phyloP scores from a whole-genome alignment of 2,329 filamentous ascomycete species.

The Monosporascus cannonballus region DNA sequence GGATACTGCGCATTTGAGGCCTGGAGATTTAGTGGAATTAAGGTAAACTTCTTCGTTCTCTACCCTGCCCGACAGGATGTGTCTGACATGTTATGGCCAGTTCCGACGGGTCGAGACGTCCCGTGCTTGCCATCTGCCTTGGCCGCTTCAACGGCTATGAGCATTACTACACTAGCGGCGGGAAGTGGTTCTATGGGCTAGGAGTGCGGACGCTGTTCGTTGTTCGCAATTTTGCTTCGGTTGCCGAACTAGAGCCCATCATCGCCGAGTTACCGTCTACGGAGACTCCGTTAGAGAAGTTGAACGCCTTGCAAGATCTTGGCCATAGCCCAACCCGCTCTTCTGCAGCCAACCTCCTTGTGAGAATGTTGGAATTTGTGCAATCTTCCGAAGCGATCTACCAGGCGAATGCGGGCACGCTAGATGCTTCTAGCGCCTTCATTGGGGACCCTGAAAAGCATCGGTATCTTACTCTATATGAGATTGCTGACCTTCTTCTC shows the following conservation, averaged over 20 bases:
- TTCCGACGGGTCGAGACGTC: conserved; percentile 33
- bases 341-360: conserved; percentile 36
- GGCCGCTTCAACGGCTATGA: conserved; percentile 44
- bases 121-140: conserved; percentile 47
- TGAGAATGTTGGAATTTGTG: conserved; percentile 42
- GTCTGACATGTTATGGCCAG: conserved; percentile 15
- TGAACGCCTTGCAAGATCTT: conserved; percentile 33
- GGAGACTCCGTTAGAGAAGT: conserved; percentile 19
- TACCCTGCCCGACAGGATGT: not conserved
- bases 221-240: conserved; percentile 38
- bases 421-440: conserved; percentile 39
- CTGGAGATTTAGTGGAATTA: conserved; percentile 48
- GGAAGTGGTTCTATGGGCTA: conserved; percentile 42
- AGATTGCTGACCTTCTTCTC: conserved; percentile 42
- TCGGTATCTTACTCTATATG: conserved; percentile 43
- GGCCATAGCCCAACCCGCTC: conserved; percentile 36
- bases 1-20: conserved; percentile 22
- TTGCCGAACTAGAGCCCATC: conserved; percentile 35
- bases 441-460: conserved; percentile 32
- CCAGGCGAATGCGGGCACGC: conserved; percentile 38
- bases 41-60: conserved; percentile 20
- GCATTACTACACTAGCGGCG: conserved; percentile 49
- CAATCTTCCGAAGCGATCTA: conserved; percentile 37
- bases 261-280: conserved; percentile 30
- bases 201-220: conserved; percentile 42